A percentile compares a stretch with the other conserved stretches of the same genome.
Conservation (phyloP, 441 rosid species). For the Manihot esculenta region DNA sequence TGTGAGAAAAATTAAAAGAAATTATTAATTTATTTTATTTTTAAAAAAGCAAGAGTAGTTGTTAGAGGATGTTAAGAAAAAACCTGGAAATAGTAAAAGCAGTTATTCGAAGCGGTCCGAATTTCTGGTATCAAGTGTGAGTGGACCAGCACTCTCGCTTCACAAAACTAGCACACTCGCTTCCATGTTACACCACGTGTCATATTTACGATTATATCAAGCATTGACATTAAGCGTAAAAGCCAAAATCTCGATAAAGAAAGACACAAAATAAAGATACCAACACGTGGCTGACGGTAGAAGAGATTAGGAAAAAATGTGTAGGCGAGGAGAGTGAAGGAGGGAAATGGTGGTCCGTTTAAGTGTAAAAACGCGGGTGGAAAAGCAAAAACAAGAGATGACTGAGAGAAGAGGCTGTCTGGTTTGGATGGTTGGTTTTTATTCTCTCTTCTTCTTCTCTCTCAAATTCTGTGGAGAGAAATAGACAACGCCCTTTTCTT, state of each 20-base stretch:
- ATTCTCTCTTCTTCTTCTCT: background rate
- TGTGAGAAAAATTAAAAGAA: too few species aligned
- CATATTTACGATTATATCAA: background rate
- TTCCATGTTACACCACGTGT: background rate
- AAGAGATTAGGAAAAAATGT: background rate
- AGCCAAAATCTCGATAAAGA: background rate
- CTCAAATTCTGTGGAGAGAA: slow-evolving; percentile 16
- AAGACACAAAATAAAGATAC: background rate
- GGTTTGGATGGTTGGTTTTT: slow-evolving; percentile 24
- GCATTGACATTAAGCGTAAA: background rate
- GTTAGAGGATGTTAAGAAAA: background rate
- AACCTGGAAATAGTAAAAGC: slow-evolving; percentile 14
- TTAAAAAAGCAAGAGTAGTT: background rate
- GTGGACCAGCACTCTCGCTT: background rate
- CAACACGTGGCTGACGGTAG: background rate
- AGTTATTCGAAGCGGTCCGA: slow-evolving; percentile 7
- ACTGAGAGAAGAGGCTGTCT: slow-evolving; percentile 14
- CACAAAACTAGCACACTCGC: background rate
- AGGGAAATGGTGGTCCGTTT: background rate
- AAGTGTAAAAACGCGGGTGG: slow-evolving; percentile 10
- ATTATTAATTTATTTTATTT: too few species aligned
- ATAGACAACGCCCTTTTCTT: slow-evolving; percentile 8
- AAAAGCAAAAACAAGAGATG: background rate
- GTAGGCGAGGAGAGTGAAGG: background rate
- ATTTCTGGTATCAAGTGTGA: slow-evolving; percentile 1